Evolutionary conservation across 257 asterid species (phyloP), one percentile per base, ranked within the genome.

Genomic region (Solanum megistacrolobum): DNA sequence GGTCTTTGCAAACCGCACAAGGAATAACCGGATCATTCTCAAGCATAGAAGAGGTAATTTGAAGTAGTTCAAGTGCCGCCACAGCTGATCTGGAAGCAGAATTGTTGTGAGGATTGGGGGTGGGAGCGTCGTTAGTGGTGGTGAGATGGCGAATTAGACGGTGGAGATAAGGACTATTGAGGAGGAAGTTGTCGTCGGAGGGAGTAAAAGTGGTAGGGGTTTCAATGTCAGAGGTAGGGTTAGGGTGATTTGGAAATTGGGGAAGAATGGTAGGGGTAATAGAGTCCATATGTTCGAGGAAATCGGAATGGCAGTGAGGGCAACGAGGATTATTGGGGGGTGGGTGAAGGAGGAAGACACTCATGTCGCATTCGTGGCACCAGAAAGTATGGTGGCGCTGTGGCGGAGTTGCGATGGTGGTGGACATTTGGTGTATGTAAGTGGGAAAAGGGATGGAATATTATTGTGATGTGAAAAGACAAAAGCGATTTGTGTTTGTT

Each of bases 291-390:
- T 92, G 95, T 41, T 95, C 98, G 68, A 95, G 96, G 84, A 95
- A 90, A 90, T 93, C 94, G 87, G 90, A 94, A 89, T 92, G 96
- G 93, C 98, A 95, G 94, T 94, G 95, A 79, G 98, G 99, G 93
- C 98, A 95, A 78, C 91, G 93, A 86, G 93, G 97, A 87, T 98
- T 94, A 87, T 89, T 84, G 23, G 95, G 91, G 83, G 92, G 89
- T 13, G 88, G 88, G 25, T 66, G 87, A 86, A 71, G 94, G 35
- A 93, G 92, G 90, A 94, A 94, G 94, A 96, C 92, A 90, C 95
- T 92, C 98, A 93, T 96, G 94, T 94, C 98, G 90, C 99, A 96
- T 39, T 94, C 93, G 93, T 96, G 96, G 90, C 99, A 95, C 98
- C 98, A 96, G 91, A 91, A 94, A 76, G 95, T 94, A 12, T 95